phyloP scores from a whole-genome alignment of 2,329 filamentous ascomycete genomes.

The Aureobasidium melanogenum region DNA sequence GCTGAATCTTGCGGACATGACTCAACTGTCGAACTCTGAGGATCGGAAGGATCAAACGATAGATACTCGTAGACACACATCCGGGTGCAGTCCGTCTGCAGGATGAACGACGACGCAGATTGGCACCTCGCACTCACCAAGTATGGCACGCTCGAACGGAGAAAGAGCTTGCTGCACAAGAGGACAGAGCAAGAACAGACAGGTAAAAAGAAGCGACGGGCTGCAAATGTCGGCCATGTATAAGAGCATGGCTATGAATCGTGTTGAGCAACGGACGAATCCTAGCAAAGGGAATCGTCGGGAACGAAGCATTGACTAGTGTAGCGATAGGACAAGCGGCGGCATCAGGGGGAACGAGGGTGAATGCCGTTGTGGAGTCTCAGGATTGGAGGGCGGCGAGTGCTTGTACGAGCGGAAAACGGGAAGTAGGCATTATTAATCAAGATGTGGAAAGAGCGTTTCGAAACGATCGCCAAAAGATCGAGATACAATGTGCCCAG shows the following conservation, averaged over 20 bases:
- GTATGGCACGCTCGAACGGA: background rate
- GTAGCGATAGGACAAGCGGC: background rate
- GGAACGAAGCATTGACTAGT: background rate
- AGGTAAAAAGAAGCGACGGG: background rate
- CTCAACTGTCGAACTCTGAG: background rate
- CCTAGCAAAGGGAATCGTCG: background rate
- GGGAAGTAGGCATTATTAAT: background rate
- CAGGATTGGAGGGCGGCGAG: background rate
- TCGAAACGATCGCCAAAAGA: background rate
- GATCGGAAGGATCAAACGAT: background rate
- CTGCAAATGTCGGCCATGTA: background rate
- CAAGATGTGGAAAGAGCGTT: background rate
- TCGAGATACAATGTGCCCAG: background rate
- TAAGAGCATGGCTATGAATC: constrained; percentile 1
- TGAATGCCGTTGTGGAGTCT: background rate
- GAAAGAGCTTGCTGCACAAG: background rate
- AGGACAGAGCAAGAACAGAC: background rate
- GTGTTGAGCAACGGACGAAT: background rate
- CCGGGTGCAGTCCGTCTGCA: background rate
- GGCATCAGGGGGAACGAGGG: background rate
- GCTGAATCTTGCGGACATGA: background rate
- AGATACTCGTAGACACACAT: background rate
- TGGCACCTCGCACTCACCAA: background rate
- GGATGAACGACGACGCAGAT: background rate
- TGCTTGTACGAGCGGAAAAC: background rate